Evolutionary conservation across 116 monocot species (phyloP), one percentile per base, ranked within the genome.

Genomic region (Cymodocea nodosa): DNA sequence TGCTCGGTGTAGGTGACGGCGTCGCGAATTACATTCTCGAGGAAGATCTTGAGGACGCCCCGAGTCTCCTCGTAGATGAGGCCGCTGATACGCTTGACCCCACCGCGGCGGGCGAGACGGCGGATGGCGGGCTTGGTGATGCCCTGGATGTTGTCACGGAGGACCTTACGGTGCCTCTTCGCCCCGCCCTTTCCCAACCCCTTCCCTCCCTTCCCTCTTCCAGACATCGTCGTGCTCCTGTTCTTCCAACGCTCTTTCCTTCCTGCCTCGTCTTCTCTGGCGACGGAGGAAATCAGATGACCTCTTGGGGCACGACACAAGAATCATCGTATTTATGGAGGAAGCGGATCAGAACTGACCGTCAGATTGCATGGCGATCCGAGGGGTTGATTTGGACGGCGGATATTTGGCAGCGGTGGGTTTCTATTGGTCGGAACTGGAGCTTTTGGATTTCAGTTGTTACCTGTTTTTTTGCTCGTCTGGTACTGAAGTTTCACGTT

Each of bases 21-120:
- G 24, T 86, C 86, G 36, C 86, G 76, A 80, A 86, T 86, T 77
- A 86, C 86, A 79, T 86, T 86, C 80, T 86, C 86, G 14, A 86
- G 80, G 66, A 86, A 82, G 64, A 86, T 86, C 79, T 86, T 86
- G 69, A 86, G 82, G 0, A 86, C 86, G 35, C 86, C 86, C 12
- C 86, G 73, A 15, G 86, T 86, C 74, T 86, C 86, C 79, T 86
- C 86, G 74, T 82, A 82, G 63, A 76, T 76, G 50, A 71, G 70
- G 2, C 76, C 76, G 71, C 68, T 68, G 35, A 76, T 77, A 24
- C 81, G 73, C 77, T 77, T 77, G 22, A 76, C 76, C 15, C 76
- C 76, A 9, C 80, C 80, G 15, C 83, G 73, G 16, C 83, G 60
- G 9, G 83, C 83, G 30, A 84, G 70, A 36, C 83, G 79, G 12